Conservation (phyloP, 495 filamentous ascomycete genomes). For the Aspergillus taichungensis region DNA sequence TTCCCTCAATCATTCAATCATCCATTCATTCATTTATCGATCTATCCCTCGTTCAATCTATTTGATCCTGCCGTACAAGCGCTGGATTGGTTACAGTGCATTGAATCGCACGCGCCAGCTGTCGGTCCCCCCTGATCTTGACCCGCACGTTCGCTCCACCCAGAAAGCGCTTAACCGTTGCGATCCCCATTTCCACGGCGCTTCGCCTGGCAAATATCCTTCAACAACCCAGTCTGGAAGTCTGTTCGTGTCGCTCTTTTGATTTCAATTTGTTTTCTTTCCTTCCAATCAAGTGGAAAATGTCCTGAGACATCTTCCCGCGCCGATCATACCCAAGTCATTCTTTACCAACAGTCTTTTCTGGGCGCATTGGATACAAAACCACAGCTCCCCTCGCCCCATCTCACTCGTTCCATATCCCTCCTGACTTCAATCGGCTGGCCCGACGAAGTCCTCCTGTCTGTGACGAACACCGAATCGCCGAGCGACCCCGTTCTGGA, state of each 20-base stretch:
- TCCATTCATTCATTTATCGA: constrained; percentile 15
- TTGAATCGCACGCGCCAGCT: not conserved
- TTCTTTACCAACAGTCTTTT: not conserved
- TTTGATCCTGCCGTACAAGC: constrained; percentile 8
- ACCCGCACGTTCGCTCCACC: not conserved
- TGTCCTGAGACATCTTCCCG: not conserved
- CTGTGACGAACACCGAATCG: constrained; percentile 4
- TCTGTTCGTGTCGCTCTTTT: no score
- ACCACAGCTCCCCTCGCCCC: not conserved
- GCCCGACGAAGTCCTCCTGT: constrained; percentile 30
- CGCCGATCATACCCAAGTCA: not conserved
- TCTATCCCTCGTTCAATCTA: constrained; percentile 16
- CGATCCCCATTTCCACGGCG: not conserved
- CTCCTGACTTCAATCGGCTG: constrained; percentile 32
- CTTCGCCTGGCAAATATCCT: not conserved
- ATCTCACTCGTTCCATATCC: constrained; percentile 4
- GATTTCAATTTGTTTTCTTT: no score
- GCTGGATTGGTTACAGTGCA: constrained; percentile 1
- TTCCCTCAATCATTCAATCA: constrained; percentile 8
- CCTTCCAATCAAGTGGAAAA: no score
- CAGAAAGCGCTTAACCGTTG: not conserved
- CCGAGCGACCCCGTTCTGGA: constrained; percentile 4
- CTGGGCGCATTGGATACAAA: constrained; percentile 4
- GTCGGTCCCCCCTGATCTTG: not conserved
- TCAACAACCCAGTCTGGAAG: not conserved